phyloP scores from a whole-genome alignment of 2,329 filamentous ascomycete species.

The Zasmidium cellare region DNA sequence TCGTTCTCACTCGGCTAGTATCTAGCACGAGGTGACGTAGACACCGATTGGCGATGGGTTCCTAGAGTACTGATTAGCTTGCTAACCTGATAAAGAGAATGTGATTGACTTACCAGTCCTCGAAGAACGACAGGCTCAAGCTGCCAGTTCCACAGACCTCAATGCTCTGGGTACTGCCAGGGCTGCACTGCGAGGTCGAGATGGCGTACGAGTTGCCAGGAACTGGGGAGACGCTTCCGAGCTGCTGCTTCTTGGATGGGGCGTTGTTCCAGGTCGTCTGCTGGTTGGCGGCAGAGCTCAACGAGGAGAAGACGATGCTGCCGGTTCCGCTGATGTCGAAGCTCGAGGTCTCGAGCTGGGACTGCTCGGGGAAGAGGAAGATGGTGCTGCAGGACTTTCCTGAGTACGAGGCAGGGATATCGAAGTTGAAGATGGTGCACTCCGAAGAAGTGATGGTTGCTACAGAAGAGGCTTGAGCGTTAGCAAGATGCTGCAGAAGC shows the following conservation, averaged over 20 bases:
- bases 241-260: slow-evolving; percentile 4
- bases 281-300: slow-evolving; percentile 19
- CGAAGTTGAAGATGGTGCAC: slow-evolving; percentile 5
- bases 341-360: slow-evolving; percentile 36
- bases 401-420: not conserved
- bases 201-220: slow-evolving; percentile 28
- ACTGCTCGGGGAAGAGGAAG: slow-evolving; percentile 45
- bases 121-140: slow-evolving; percentile 22
- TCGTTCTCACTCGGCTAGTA: no score
- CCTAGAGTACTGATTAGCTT: not conserved
- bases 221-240: slow-evolving; percentile 3
- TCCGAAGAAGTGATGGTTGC: slow-evolving; percentile 47
- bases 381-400: slow-evolving; percentile 29
- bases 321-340: slow-evolving; percentile 41
- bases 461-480: no score
- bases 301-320: slow-evolving; percentile 33
- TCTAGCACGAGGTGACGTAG: not conserved
- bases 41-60: slow-evolving; percentile 1
- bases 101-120: slow-evolving; percentile 16
- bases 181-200: slow-evolving; percentile 18
- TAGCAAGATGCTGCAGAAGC: no score
- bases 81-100: not conserved
- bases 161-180: slow-evolving; percentile 20
- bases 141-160: slow-evolving; percentile 16
- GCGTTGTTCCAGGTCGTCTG: slow-evolving; percentile 19